Evolutionary conservation across 1,284 basidiomycete species (phyloP).

Genomic region (Microbotryomycetes sp.): DNA sequence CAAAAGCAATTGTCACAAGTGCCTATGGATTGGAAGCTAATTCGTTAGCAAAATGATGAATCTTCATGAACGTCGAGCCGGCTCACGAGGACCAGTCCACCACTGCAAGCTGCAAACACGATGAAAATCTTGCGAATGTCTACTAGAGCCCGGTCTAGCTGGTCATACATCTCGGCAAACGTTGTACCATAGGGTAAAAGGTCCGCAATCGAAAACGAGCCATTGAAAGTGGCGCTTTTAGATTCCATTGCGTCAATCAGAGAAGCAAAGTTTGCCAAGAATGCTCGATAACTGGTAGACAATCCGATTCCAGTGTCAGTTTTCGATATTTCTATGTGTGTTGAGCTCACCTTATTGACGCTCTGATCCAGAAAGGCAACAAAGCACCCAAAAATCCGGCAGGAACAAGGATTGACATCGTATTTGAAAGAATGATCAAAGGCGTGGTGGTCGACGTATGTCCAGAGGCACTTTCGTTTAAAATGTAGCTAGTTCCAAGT

Average conservation of each 20-base stretch:
- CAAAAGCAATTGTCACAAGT: not conserved
- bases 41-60: not conserved
- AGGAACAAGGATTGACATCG: not conserved
- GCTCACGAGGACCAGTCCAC: not conserved
- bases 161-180: not conserved
- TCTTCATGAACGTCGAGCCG: not conserved
- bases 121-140: not conserved
- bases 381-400: not conserved
- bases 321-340: too few species aligned
- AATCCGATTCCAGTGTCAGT: too few species aligned
- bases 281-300: not conserved
- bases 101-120: not conserved
- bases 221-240: not conserved
- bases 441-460: not conserved
- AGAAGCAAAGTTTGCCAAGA: not conserved
- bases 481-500: not conserved
- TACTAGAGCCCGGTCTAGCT: not conserved
- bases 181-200: not conserved
- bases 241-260: not conserved
- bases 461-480: not conserved
- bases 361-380: not conserved
- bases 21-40: not conserved
- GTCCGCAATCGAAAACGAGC: not conserved
- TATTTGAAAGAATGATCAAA: not conserved
- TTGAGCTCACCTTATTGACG: too few species aligned